These are phyloP conservation scores for Apostasia shenzhenica DNA, from an alignment of 106 monocot species.

Conservation along the genomic window DNA sequence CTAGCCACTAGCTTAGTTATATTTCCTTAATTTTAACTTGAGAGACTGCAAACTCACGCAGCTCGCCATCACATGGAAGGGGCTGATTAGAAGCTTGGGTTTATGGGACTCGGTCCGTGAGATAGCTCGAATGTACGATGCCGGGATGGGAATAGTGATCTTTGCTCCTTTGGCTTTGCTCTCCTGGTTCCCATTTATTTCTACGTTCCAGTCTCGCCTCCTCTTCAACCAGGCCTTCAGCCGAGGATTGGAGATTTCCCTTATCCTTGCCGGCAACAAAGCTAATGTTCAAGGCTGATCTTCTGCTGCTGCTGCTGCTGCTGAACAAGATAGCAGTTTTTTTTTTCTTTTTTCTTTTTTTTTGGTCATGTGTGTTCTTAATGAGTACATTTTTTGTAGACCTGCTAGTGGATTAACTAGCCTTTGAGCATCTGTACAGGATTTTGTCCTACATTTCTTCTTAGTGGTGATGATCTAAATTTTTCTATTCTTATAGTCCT, in stretches of 20 bases:
- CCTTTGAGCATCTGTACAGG: neutral
- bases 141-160: conserved; percentile 90
- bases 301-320: neutral
- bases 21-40: neutral
- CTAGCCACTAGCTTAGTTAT: neutral
- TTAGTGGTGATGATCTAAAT: too few species aligned
- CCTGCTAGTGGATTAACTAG: neutral
- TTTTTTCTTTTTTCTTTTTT: neutral
- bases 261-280: conserved; percentile 95
- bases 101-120: conserved; percentile 82
- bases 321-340: neutral
- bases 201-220: conserved; percentile 91
- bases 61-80: conserved; percentile 82
- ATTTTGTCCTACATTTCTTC: neutral
- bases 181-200: conserved; percentile 96
- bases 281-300: conserved; percentile 68
- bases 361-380: neutral
- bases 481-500: too few species aligned
- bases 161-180: conserved; percentile 78
- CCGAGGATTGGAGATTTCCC: conserved; percentile 92
- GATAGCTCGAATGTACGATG: conserved; percentile 90
- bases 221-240: conserved; percentile 99
- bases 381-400: neutral
- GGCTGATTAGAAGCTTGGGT: conserved; percentile 35
- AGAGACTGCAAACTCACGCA: conserved; percentile 16